Conservation (phyloP, 345 rosid species). For the Eucalyptus rudis region DNA sequence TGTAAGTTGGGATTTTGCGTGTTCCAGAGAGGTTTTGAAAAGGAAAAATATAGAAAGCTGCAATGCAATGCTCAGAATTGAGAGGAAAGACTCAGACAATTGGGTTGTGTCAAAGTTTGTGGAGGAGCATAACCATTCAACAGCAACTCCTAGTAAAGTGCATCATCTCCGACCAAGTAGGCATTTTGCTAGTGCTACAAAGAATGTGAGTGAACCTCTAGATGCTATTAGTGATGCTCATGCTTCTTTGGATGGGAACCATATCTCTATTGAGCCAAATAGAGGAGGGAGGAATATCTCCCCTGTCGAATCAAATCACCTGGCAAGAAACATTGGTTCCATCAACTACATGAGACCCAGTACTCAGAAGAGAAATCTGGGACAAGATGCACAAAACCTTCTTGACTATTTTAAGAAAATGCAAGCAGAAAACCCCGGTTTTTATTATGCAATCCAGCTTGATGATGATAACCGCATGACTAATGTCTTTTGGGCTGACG, state of each 20-base stretch:
- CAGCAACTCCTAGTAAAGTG: slow-evolving; percentile 22
- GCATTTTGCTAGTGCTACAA: slow-evolving; percentile 40
- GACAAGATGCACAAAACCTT: slow-evolving; percentile 52
- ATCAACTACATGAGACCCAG: slow-evolving; percentile 17
- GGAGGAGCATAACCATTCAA: slow-evolving; percentile 53
- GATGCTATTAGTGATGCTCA: slow-evolving; percentile 19
- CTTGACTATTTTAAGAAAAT: slow-evolving; percentile 48
- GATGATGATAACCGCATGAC: slow-evolving; percentile 55
- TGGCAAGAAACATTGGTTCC: slow-evolving; percentile 10
- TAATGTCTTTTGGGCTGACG: slow-evolving; percentile 70
- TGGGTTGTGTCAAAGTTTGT: slow-evolving; percentile 48
- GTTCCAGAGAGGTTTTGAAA: slow-evolving; percentile 40
- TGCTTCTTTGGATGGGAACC: slow-evolving; percentile 21
- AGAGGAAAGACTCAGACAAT: slow-evolving; percentile 26
- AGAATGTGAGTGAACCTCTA: slow-evolving; percentile 13
- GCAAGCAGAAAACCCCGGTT: slow-evolving; percentile 62
- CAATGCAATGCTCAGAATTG: slow-evolving; percentile 51
- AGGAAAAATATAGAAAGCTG: slow-evolving; percentile 47
- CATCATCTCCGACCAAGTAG: slow-evolving; percentile 42
- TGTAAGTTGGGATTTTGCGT: slow-evolving; percentile 39
- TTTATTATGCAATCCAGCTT: slow-evolving; percentile 57
- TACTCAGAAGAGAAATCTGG: slow-evolving; percentile 31
- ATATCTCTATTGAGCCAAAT: slow-evolving; percentile 17
- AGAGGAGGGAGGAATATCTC: slow-evolving; percentile 6
- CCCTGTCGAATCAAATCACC: slow-evolving; percentile 14